Base-by-base conservation (phyloP, 1,284 basidiomycete species). In the Ceratorhiza oryzae-sativae region DNA sequence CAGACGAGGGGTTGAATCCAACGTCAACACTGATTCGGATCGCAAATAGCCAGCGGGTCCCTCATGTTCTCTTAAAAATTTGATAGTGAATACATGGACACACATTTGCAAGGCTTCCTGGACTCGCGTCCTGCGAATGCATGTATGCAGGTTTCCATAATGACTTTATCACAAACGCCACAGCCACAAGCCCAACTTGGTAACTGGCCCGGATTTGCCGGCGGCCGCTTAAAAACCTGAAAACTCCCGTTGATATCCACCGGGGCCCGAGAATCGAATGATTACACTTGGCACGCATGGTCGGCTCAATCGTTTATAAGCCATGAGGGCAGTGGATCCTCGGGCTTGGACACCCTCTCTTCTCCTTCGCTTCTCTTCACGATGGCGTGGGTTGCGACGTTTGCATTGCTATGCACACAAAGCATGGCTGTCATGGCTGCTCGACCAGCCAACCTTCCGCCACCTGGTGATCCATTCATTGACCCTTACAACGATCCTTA, bases 401-500 rank as follows among this genome's bases (percentile, higher is more conserved):
- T 68, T 23, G 51, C 45, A 41, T 55, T 67, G 10, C 63, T 67
- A 39, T 63, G 45, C 32, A 36, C 23, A 10, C 32, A 49, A 20
- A 67, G 36, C 25, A 39, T 42, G 10, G 55, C 55, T n/a, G 55
- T 56, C 30, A 27, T 56, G 39, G 65, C 51, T 10, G 65, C 65
- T n/a, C 51, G 65, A 53, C 51, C 65, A 8, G 20, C 20, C 5
- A 27, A 56, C 55, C 53, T 68, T n/a, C 65, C 65, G 18, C 65
- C 65, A 1, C 71, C 71, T 20, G 60, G 71, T n/a, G 78, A 86
- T 74, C 84, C 84, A n/a, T 86, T 82, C 75, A 77, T 79, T 12
- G 75, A 88, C 76, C 87, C 87, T 0, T 82, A 80, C 75, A 70
- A 87, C 76, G 87, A 90, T 76, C 83, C 81, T 0, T 84, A 82